Base-by-base conservation (phyloP, 768 basidiomycete genomes). In the Leucosporidium scottii region DNA sequence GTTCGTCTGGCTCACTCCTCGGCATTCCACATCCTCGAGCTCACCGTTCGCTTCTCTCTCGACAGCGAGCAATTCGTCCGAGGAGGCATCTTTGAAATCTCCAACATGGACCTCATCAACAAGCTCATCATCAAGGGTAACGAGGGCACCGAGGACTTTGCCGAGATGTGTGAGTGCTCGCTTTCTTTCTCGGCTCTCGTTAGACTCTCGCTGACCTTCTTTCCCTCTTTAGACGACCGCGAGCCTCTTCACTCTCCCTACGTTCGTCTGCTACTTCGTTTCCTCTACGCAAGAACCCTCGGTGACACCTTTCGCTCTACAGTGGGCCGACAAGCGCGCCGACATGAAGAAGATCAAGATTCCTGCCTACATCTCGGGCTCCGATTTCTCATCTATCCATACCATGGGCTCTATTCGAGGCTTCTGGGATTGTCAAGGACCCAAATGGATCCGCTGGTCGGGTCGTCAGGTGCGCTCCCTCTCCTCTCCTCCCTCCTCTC, bases 291-390 rank as follows among this genome's bases (percentile, higher is more conserved):
- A 39, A 25, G 4, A 1, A 0, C 1, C 7, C 39, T 48, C 18
- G 3, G 3, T 10, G 3, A 12, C 59, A 8, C 30, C 25, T 59
- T 5, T 15, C 10, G 17, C 31, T 3, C 23, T 44, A 36, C 60
- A 68, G 49, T 74, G 73, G 73, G 61, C 59, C 23, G 65, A 68
- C 56, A 74, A 74, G 62, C 67, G 73, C 56, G 62, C 65, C 61
- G 64, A 65, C 36, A 39, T 69, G 34, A 54, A 30, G 25, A 66
- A 65, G 27, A 70, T 70, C 62, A 64, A 67, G 20, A 66, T 73
- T 25, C 68, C 72, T 1, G 49, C 60, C 23, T 70, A 66, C 61
- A 23, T 65, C 64, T 55, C 64, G 6, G 63, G 67, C 58, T 72
- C 70, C 15, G 64, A 72, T 64, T 65, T 62, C 39, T 72, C 64